Evolutionary conservation across 805 yeast genomes (phyloP), one percentile per base, ranked within the genome.

Genomic region (Ogataea methylovora): DNA sequence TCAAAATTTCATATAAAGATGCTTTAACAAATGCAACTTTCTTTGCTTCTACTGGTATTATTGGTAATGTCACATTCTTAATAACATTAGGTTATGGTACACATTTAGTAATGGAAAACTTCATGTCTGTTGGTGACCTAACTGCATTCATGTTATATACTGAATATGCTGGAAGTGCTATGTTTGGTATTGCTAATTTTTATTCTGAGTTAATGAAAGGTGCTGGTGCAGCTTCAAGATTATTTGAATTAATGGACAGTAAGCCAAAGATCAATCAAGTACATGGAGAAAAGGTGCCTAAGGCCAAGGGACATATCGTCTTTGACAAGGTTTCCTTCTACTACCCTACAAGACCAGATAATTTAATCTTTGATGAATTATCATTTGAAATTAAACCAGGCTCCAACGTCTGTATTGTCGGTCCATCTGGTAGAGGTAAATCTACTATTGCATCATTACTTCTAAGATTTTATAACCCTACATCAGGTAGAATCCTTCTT

Each of bases 171-270:
- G 97, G 97, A 2, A 69, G 84, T 28, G 87, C 97, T 1, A 83
- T 90, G 46, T 83, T 84, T 60, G 97, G 97, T 0, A 59, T 90
- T 24, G 90, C 95, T 0, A 83, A 82, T 46, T 90, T 90, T 56
- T 90, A 88, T 52, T 80, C 94, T 2, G 97, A 90, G 55, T 63
- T 90, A 38, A 90, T 90, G 94, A 90, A 90, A 61, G 97, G 97
- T 36, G 84, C 92, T 3, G 97, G 97, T 37, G 97, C 97, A 0
- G 94, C 96, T 0, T 82, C 90, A 32, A 68, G 97, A 41, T 71
- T 88, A 32, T 88, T 88, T 61, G 97, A 88, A 57, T 65, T 90
- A 30, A 73, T 81, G 40, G 96, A 87, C 43, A 71, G 84, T 55
- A 67, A 76, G 42, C 94, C 96, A 1, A 46, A 58, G n/a, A 86